Conservation (phyloP, 2,329 filamentous ascomycete genomes). For the Pseudogymnoascus sp. region DNA sequence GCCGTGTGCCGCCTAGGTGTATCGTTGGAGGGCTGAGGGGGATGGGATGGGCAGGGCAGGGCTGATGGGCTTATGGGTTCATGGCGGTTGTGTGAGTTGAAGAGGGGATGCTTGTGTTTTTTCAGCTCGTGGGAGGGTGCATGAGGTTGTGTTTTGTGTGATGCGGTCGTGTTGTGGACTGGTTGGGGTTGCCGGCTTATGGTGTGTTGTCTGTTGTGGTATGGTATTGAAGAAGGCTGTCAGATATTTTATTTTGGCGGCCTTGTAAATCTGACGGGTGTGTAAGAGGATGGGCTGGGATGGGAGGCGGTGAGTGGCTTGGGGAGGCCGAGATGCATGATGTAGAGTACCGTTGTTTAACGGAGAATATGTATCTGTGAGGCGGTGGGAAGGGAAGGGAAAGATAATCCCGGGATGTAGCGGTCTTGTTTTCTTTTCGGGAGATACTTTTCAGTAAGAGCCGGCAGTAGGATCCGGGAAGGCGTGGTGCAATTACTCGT, state of each 20-base stretch:
- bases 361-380: neutral
- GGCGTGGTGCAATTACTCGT: neutral
- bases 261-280: neutral
- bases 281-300: neutral
- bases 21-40: neutral
- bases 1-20: no score
- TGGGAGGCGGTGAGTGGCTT: neutral
- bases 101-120: neutral
- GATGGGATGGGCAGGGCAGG: neutral
- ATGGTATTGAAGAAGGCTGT: neutral
- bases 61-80: neutral
- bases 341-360: neutral
- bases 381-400: neutral
- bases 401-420: neutral
- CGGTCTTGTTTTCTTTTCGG: neutral
- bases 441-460: neutral
- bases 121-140: slow-evolving; percentile 2
- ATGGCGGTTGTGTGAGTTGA: neutral
- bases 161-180: neutral
- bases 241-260: neutral
- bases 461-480: neutral
- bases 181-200: neutral
- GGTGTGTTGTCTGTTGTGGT: neutral
- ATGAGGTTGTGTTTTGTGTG: slow-evolving; percentile 1
- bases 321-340: neutral